A percentile compares a stretch with the other conserved stretches of the same genome.
Evolutionary conservation across 306 rosid genomes (phyloP).

Genomic region (Quercus engelmannii): DNA sequence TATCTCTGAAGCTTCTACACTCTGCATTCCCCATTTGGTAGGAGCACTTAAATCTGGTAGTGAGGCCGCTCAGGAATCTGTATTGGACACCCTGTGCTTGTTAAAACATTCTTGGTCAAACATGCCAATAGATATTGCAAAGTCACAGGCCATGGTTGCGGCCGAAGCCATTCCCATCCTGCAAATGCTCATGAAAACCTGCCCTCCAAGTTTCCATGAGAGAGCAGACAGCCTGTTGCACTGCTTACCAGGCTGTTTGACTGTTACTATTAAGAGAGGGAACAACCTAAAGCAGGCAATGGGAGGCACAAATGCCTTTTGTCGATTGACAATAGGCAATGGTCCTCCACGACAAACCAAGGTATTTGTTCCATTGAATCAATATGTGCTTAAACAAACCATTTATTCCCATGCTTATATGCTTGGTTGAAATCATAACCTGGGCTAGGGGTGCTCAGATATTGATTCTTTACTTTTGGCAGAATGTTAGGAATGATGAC

Average conservation of each 20-base stretch:
- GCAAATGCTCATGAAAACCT: constrained; percentile 98
- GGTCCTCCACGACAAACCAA: constrained; percentile 95
- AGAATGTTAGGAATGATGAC: not conserved
- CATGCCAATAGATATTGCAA: constrained; percentile 82
- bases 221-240: constrained; percentile 91
- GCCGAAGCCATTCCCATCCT: constrained; percentile 96
- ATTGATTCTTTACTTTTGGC: not conserved
- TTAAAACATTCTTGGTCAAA: constrained; percentile 91
- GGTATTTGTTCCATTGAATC: constrained; percentile 41
- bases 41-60: constrained; percentile 91
- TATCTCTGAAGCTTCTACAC: constrained; percentile 88
- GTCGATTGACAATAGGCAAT: constrained; percentile 84
- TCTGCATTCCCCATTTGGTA: constrained; percentile 90
- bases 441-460: not conserved
- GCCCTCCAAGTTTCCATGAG: constrained; percentile 98
- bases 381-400: constrained; percentile 1
- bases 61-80: constrained; percentile 86
- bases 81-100: constrained; percentile 77
- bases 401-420: constrained; percentile 13
- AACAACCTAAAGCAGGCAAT: constrained; percentile 89
- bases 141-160: constrained; percentile 82
- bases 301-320: constrained; percentile 97
- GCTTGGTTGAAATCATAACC: constrained; percentile 5
- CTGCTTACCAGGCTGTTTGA: constrained; percentile 97
- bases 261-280: constrained; percentile 88